phyloP scores from a whole-genome alignment of 225 moss, liverwort and hornwort genomes.

The Physcomitrium patens region DNA sequence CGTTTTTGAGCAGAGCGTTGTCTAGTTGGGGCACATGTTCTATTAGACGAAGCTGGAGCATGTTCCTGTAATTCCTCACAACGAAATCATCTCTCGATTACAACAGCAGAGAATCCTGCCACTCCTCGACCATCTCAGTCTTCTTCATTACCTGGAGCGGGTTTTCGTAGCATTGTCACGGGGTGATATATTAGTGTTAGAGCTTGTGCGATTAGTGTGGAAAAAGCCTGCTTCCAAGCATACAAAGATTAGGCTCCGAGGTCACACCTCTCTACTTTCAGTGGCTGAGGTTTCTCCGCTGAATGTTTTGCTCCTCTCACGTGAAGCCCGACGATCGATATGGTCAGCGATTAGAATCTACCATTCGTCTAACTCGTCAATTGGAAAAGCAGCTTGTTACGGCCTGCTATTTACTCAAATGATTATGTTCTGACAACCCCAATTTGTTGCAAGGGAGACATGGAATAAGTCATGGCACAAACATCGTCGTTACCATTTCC shows the following conservation, averaged over 20 bases:
- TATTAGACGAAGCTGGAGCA: not conserved
- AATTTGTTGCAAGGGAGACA: conserved; percentile 25
- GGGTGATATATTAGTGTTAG: too few species aligned
- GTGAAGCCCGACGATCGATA: conserved; percentile 5
- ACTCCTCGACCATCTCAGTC: not conserved
- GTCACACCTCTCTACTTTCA: too few species aligned
- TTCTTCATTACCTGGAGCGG: not conserved
- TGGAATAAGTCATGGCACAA: conserved; percentile 34
- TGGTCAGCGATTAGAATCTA: not conserved
- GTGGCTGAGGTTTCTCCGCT: too few species aligned
- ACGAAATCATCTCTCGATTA: not conserved
- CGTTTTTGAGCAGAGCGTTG: not conserved
- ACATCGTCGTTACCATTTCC: conserved; percentile 3
- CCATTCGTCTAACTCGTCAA: not conserved
- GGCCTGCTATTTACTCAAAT: conserved; percentile 24
- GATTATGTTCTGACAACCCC: conserved; percentile 32
- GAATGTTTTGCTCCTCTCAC: not conserved
- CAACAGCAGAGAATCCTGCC: not conserved
- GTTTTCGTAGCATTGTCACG: not conserved
- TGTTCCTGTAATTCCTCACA: not conserved
- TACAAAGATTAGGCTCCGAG: too few species aligned
- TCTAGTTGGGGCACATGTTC: not conserved
- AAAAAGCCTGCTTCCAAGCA: not conserved
- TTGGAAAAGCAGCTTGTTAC: not conserved
- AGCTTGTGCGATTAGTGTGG: too few species aligned